Evolutionary conservation across 2,329 filamentous ascomycete genomes (phyloP).

Genomic region (Hypoxylon sp.): DNA sequence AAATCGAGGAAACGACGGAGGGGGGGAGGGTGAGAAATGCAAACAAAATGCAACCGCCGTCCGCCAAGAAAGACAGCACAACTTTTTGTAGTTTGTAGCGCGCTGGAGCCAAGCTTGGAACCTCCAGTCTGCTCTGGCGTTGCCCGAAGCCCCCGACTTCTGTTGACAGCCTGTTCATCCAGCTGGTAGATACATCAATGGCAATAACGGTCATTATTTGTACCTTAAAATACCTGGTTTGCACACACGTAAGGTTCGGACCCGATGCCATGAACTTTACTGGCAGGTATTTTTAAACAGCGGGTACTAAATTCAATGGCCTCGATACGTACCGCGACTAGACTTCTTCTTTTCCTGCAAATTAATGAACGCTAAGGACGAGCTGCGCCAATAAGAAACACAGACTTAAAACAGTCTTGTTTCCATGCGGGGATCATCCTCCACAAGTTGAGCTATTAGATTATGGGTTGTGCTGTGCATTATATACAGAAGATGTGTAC

Average conservation of each 20-base stretch:
- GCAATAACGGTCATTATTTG: slow-evolving; percentile 13
- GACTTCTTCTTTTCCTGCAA: slow-evolving; percentile 2
- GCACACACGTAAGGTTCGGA: slow-evolving; percentile 34
- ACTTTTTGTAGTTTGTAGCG: slow-evolving; percentile 18
- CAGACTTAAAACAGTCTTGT: slow-evolving; percentile 9
- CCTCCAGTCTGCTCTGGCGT: slow-evolving; percentile 1
- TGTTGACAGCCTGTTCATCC: slow-evolving; percentile 29
- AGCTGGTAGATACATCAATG: slow-evolving; percentile 14
- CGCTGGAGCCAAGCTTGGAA: not conserved
- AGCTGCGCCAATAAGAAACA: slow-evolving; percentile 9
- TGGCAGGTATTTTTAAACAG: slow-evolving; percentile 36
- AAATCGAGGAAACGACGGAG: slow-evolving; percentile 32
- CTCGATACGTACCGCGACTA: not conserved
- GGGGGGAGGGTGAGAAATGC: slow-evolving; percentile 23
- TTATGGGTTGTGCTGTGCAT: not conserved
- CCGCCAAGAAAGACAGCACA: slow-evolving; percentile 42
- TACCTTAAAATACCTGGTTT: slow-evolving; percentile 29
- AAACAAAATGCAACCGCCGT: slow-evolving; percentile 31
- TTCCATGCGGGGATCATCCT: not conserved
- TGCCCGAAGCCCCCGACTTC: slow-evolving; percentile 22
- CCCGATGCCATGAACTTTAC: slow-evolving; percentile 20
- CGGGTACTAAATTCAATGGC: slow-evolving; percentile 14
- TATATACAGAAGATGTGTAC: not conserved
- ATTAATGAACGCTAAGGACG: slow-evolving; percentile 17
- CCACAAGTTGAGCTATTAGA: not conserved